Percentiles rank a stretch among this genome's conserved stretches.
phyloP scores from a whole-genome alignment of 192 early-diverging fungal genomes.

The Podila epicladia region DNA sequence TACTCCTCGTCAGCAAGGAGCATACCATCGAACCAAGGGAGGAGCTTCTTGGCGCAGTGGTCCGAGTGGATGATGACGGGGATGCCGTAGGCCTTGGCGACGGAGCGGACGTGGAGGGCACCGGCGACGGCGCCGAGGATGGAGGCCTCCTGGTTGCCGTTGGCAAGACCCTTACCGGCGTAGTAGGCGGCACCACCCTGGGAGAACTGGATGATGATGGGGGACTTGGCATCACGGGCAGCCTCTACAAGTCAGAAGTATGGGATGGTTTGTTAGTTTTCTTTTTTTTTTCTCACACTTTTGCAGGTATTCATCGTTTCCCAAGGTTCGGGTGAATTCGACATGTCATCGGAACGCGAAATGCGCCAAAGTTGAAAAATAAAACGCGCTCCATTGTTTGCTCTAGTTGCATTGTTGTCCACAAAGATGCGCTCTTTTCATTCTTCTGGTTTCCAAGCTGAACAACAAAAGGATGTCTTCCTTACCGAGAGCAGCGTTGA shows the following conservation, averaged over 20 bases:
- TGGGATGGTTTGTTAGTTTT: background rate
- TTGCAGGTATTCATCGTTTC: too few relatives aligned
- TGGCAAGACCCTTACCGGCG: slow-evolving; percentile 93
- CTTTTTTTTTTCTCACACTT: background rate
- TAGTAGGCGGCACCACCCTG: slow-evolving; percentile 92
- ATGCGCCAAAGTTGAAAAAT: too few relatives aligned
- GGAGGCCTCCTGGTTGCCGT: slow-evolving; percentile 89
- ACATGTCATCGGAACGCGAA: too few relatives aligned
- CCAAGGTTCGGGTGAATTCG: too few relatives aligned
- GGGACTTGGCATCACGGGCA: slow-evolving; percentile 91
- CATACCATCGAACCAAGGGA: slow-evolving; percentile 99
- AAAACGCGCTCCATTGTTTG: too few relatives aligned
- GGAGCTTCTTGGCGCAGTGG: slow-evolving; percentile 97
- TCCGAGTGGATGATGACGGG: slow-evolving; percentile 89
- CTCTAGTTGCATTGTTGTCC: too few relatives aligned
- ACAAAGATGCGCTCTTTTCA: background rate
- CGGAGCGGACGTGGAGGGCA: slow-evolving; percentile 82
- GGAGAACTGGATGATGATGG: slow-evolving; percentile 96
- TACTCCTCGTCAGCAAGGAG: slow-evolving; percentile 93
- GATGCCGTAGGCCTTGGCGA: slow-evolving; percentile 89
- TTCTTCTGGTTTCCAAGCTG: background rate
- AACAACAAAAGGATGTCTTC: background rate
- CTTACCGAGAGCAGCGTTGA: slow-evolving; percentile 84
- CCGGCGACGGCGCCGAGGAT: slow-evolving; percentile 92
- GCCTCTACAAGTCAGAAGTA: slow-evolving; percentile 64